phyloP scores from a whole-genome alignment of 495 filamentous ascomycete genomes.

The Sordaria brevicollis region DNA sequence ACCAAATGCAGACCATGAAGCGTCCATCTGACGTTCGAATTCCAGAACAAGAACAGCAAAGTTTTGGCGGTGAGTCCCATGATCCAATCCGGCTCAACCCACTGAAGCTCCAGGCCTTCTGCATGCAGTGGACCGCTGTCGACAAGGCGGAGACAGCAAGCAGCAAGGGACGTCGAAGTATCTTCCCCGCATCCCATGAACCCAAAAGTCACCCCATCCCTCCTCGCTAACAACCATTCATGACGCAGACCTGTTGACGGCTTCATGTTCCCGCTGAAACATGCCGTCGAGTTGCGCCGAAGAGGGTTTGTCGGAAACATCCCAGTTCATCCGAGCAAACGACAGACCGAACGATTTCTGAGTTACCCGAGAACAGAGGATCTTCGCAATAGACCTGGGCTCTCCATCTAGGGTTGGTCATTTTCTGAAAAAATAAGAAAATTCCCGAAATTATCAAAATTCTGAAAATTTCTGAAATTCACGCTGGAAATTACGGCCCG shows the following conservation, averaged over 20 bases:
- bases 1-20: neutral
- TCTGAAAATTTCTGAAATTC: neutral
- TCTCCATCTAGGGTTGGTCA: neutral
- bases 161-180: neutral
- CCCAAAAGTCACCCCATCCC: neutral
- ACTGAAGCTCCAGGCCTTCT: neutral
- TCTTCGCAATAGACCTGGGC: neutral
- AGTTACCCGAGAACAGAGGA: neutral
- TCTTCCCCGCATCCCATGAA: neutral
- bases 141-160: neutral
- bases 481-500: neutral
- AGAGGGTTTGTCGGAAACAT: neutral
- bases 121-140: neutral
- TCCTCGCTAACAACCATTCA: neutral
- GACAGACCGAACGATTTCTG: neutral
- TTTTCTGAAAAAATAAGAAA: neutral
- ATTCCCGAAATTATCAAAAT: neutral
- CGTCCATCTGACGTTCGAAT: neutral
- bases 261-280: neutral
- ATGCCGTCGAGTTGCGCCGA: neutral
- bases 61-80: neutral
- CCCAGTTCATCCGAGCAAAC: neutral
- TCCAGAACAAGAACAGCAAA: neutral
- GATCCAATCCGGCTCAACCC: neutral
- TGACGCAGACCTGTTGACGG: neutral